These are phyloP conservation scores for Alnus glutinosa DNA, from an alignment of 306 rosid species.

Conservation along the genomic window DNA sequence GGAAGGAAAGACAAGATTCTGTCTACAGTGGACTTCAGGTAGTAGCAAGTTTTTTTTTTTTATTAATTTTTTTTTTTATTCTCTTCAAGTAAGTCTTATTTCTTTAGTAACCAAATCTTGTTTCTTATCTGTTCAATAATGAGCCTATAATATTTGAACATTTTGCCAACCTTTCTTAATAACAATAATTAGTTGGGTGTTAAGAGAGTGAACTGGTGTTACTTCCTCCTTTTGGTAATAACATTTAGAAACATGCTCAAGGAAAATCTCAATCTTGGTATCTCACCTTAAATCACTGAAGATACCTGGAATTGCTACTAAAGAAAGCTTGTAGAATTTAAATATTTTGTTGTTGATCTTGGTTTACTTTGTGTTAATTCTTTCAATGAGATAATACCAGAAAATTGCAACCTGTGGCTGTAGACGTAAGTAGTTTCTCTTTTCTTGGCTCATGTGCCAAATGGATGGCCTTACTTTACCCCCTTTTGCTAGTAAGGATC, in stretches of 20 bases:
- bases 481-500: not conserved
- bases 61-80: too few relatives aligned
- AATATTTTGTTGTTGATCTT: not conserved
- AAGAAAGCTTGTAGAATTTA: not conserved
- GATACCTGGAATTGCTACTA: not conserved
- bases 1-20: constrained; percentile 97
- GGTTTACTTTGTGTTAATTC: not conserved
- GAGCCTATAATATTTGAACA: constrained; percentile 6
- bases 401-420: not conserved
- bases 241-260: not conserved
- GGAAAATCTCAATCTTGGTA: not conserved
- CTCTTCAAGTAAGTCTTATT: not conserved
- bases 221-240: not conserved
- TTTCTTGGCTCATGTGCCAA: too few relatives aligned
- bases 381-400: not conserved
- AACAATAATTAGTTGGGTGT: constrained; percentile 6
- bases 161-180: constrained; percentile 9
- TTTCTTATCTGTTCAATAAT: not conserved
- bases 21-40: constrained; percentile 94
- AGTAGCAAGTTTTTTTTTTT: not conserved
- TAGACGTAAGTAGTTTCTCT: too few relatives aligned
- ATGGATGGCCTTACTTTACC: too few relatives aligned
- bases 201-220: not conserved
- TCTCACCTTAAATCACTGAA: not conserved
- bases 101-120: too few relatives aligned